A percentile compares a stretch with the other conserved stretches of the same genome.
These are phyloP conservation scores for Vitis hybrid DNA, from an alignment of 177 flowering plant genomes.

Conservation along the genomic window DNA sequence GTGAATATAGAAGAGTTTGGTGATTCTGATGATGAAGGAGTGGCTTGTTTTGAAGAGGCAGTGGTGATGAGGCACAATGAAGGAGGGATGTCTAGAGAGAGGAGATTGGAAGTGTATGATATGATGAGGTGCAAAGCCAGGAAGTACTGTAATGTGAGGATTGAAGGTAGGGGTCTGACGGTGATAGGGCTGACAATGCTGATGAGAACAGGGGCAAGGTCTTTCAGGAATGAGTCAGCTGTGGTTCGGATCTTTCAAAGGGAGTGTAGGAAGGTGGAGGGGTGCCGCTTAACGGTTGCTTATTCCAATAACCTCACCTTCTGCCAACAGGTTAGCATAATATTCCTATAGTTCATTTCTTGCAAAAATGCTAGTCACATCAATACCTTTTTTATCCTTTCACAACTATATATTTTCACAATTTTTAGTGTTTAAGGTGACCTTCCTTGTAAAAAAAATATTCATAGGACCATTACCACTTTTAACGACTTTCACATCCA, in stretches of 20 bases:
- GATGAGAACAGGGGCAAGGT: constrained; percentile 67
- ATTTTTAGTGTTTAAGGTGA: too few species aligned
- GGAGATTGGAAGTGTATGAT: constrained; percentile 59
- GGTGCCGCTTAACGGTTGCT: constrained; percentile 55
- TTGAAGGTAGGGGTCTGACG: constrained; percentile 10
- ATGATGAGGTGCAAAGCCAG: constrained; percentile 73
- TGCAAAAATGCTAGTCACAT: too few species aligned
- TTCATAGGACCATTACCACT: too few species aligned
- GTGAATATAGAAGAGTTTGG: constrained; percentile 38
- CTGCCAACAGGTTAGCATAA: constrained; percentile 64
- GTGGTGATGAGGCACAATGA: constrained; percentile 81
- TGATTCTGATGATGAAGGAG: constrained; percentile 25
- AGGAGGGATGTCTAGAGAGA: constrained; percentile 63
- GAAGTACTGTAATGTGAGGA: constrained; percentile 44
- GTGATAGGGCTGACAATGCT: constrained; percentile 66
- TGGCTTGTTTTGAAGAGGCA: constrained; percentile 73
- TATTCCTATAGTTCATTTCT: neutral
- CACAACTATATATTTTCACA: too few species aligned
- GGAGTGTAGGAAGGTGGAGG: constrained; percentile 57
- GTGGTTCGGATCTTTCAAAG: constrained; percentile 52
- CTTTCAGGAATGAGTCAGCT: constrained; percentile 59
- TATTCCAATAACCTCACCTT: constrained; percentile 63
- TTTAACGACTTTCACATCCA: too few species aligned
- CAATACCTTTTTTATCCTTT: too few species aligned
- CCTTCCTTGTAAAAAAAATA: too few species aligned